Evolutionary conservation across 2,329 filamentous ascomycete genomes (phyloP).

Genomic region (Penicillium rolfsii): DNA sequence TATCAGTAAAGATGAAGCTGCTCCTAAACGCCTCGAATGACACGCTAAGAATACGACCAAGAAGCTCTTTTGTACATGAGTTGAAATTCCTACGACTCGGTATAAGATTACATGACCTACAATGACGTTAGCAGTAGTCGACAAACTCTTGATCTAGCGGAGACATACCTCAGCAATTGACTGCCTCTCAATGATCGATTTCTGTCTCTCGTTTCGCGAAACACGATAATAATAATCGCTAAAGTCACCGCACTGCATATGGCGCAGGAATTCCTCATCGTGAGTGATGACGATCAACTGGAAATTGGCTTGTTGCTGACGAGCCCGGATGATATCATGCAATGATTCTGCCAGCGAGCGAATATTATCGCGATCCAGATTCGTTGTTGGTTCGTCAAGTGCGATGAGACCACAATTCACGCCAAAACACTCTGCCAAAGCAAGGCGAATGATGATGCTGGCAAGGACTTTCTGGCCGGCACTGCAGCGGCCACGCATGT

Average conservation of each 20-base stretch:
- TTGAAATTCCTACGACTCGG: neutral
- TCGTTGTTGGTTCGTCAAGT: slow-evolving; percentile 96
- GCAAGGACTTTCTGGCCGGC: slow-evolving; percentile 96
- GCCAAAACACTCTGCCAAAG: slow-evolving; percentile 94
- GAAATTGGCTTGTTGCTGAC: slow-evolving; percentile 88
- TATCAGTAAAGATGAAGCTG: slow-evolving; percentile 2
- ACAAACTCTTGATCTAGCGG: neutral
- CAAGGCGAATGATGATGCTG: slow-evolving; percentile 94
- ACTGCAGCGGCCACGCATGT: slow-evolving; percentile 97
- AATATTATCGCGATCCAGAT: slow-evolving; percentile 94
- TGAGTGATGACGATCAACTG: slow-evolving; percentile 98
- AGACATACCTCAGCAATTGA: slow-evolving; percentile 54
- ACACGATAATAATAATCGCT: slow-evolving; percentile 91
- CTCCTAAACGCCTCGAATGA: neutral
- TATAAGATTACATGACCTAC: slow-evolving; percentile 26
- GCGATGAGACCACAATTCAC: slow-evolving; percentile 95
- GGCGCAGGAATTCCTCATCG: slow-evolving; percentile 90
- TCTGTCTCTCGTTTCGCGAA: slow-evolving; percentile 78
- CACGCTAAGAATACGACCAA: neutral
- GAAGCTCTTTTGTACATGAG: neutral
- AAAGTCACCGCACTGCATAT: slow-evolving; percentile 94
- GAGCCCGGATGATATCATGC: slow-evolving; percentile 81
- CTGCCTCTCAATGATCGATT: slow-evolving; percentile 77
- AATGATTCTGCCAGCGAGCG: slow-evolving; percentile 81
- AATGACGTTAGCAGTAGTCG: slow-evolving; percentile 12